Conservation (phyloP, 257 asterid genomes). For the Capsicum baccatum region DNA sequence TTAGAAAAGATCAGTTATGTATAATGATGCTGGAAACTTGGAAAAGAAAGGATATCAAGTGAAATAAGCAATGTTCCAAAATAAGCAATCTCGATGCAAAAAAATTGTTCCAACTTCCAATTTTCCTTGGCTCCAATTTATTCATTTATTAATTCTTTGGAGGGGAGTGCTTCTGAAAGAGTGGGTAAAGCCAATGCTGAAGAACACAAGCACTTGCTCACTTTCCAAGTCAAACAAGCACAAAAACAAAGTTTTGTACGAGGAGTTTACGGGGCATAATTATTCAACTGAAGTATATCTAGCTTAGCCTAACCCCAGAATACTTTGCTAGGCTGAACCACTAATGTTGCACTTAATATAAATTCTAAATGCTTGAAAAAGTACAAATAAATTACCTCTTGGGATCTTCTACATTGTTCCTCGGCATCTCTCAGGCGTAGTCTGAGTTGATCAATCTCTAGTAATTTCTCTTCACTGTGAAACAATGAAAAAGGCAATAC, state of each 20-base stretch:
- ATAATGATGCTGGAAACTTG: slow-evolving; percentile 11
- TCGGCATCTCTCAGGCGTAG: slow-evolving; percentile 49
- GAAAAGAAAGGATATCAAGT: slow-evolving; percentile 18
- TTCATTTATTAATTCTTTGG: slow-evolving; percentile 9
- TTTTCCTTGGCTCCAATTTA: background rate
- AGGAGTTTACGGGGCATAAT: background rate
- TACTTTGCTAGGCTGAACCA: slow-evolving; percentile 14
- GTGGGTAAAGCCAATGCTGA: background rate
- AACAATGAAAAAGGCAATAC: slow-evolving; percentile 31
- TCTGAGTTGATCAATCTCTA: slow-evolving; percentile 51
- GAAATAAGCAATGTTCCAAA: background rate
- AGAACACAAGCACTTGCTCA: slow-evolving; percentile 12
- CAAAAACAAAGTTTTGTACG: background rate
- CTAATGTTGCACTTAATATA: background rate
- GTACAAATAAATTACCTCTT: slow-evolving; percentile 46
- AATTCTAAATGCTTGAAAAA: slow-evolving; percentile 29
- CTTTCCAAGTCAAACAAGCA: background rate
- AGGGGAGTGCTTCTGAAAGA: background rate
- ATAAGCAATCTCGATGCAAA: background rate
- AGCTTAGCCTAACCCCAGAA: slow-evolving; percentile 16
- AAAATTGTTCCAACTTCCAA: background rate
- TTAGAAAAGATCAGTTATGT: slow-evolving; percentile 31
- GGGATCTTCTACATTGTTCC: slow-evolving; percentile 46
- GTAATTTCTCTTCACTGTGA: slow-evolving; percentile 49
- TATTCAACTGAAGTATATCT: slow-evolving; percentile 18